Evolutionary conservation across 805 yeast species (phyloP), one percentile per base, ranked within the genome.

Genomic region (Sugiyamaella marilandica): DNA sequence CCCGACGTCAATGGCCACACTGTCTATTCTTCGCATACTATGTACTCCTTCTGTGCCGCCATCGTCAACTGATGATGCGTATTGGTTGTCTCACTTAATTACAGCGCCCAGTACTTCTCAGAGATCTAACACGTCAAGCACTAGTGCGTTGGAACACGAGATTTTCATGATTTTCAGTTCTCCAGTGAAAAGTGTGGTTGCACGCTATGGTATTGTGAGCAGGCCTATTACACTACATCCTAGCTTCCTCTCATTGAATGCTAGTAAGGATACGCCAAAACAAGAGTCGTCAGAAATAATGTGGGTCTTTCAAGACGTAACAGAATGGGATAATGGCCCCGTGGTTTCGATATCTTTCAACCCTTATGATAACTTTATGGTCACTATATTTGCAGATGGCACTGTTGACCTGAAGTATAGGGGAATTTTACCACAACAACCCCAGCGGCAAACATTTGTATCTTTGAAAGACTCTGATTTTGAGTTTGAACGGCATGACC

Each of bases 391-490:
- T 8, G 51, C 50, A 4, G 58, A 58, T 36, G 64, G 62, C 18
- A 35, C 51, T 16, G 49, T 59, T 8, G 58, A 58, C 10, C 36
- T 58, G 32, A 48, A 33, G 16, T 54, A 53, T 33, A 44, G 61
- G 14, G 53, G 56, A 21, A 35, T 43, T 35, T 21, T 36, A 37
- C 45, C 48, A 35, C 37, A 44, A 26, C 39, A 58, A 26, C 49
- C 51, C 46, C 47, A 49, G 45, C 31, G 54, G 24, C 51, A 55
- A 32, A 53, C 54, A 34, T 21, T 59, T 19, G 56, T 58, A 32
- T 35, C 56, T 49, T 33, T 62, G 37, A 10, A 56, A 24, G 55
- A 61, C 51, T 44, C 57, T n/a, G 47, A 60, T 34, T 47, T 52
- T 45, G 16, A 53, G 18, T 58, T 64, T 41, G 58, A 65, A 26